phyloP scores from a whole-genome alignment of 2,329 filamentous ascomycete species.

The Aspergillus neoniger region DNA sequence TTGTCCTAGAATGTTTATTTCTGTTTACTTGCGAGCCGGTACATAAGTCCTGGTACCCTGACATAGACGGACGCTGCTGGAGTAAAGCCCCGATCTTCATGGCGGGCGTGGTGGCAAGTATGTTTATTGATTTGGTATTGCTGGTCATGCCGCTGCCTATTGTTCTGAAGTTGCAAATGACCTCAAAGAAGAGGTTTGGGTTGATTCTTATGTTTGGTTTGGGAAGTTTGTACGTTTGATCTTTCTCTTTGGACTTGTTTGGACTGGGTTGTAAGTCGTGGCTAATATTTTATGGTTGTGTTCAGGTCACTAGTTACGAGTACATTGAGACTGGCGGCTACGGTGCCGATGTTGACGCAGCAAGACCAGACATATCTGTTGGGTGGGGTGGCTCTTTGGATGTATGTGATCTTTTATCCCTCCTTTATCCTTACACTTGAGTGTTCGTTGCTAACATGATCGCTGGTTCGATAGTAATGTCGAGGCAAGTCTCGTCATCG shows the following conservation, averaged over 20 bases:
- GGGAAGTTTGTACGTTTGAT: not conserved
- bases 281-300: not conserved
- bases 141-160: slow-evolving; percentile 3
- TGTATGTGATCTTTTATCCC: not conserved
- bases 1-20: slow-evolving; percentile 1
- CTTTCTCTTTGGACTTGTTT: not conserved
- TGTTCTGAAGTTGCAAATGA: not conserved
- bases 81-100: not conserved
- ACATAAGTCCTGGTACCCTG: not conserved
- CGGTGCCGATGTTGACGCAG: not conserved
- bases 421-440: not conserved
- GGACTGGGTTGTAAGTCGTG: not conserved
- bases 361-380: not conserved
- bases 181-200: not conserved
- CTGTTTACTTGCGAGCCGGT: not conserved
- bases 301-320: not conserved
- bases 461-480: not conserved
- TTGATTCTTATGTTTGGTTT: slow-evolving; percentile 2
- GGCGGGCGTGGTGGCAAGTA: slow-evolving; percentile 4
- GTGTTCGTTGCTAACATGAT: not conserved
- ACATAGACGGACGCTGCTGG: not conserved
- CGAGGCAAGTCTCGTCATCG: not conserved
- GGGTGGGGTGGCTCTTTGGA: not conserved
- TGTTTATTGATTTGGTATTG: not conserved
- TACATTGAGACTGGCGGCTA: not conserved